phyloP scores from a whole-genome alignment of 139 green algal genomes.

The Coelastrella sp. region DNA sequence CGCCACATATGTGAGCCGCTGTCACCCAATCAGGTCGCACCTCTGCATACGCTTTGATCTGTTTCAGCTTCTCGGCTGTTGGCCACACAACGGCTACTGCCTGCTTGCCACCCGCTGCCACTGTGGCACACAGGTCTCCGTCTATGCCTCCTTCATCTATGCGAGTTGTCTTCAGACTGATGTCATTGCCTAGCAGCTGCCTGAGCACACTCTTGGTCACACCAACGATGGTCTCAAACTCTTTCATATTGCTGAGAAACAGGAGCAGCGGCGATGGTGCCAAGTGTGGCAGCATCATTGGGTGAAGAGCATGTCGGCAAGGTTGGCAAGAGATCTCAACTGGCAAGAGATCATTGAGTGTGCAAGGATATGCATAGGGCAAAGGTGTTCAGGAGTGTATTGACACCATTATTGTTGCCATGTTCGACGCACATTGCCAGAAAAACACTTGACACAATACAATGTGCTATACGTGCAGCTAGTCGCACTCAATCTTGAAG shows the following conservation, averaged over 20 bases:
- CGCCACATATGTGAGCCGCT: neutral
- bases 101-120: conserved; percentile 6
- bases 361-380: neutral
- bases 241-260: conserved; percentile 42
- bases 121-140: conserved; percentile 42
- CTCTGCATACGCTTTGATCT: conserved; percentile 44
- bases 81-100: conserved; percentile 48
- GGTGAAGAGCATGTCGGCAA: neutral
- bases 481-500: too few species aligned
- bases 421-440: too few species aligned
- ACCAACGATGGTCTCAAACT: conserved; percentile 47
- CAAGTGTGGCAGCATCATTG: neutral
- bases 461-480: too few species aligned
- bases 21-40: neutral
- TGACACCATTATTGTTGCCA: too few species aligned
- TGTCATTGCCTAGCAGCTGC: neutral
- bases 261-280: neutral
- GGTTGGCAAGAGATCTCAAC: neutral
- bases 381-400: too few species aligned
- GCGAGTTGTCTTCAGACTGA: neutral
- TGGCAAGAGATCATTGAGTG: neutral
- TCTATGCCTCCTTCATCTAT: conserved; percentile 53
- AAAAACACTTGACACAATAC: too few species aligned
- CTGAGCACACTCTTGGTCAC: conserved; percentile 20
- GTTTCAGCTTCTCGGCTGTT: conserved; percentile 49